Evolutionary conservation across 2,329 filamentous ascomycete genomes (phyloP).

Genomic region (Hypoxylon sp.): DNA sequence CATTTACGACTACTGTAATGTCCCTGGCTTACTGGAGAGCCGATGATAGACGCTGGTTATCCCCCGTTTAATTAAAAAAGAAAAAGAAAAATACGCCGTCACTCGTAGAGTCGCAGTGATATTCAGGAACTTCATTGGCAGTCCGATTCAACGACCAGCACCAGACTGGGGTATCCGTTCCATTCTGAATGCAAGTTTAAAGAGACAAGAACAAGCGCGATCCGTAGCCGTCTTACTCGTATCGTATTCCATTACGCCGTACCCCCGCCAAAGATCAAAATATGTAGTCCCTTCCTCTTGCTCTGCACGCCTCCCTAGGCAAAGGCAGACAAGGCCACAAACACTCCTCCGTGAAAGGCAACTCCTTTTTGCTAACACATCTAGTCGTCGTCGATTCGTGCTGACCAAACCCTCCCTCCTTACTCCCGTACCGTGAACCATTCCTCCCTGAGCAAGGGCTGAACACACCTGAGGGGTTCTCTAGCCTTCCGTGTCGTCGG

Average conservation of each 20-base stretch:
- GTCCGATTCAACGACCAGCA: conserved; percentile 35
- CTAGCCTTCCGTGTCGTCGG: conserved; percentile 2
- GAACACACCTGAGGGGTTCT: conserved; percentile 1
- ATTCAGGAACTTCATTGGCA: conserved; percentile 9
- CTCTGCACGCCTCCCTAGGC: conserved; percentile 13
- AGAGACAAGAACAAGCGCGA: conserved; percentile 30
- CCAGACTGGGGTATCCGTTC: conserved; percentile 36
- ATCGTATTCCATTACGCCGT: conserved; percentile 38
- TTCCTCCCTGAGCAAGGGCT: conserved; percentile 10
- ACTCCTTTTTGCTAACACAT: conserved; percentile 20
- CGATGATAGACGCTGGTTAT: background rate
- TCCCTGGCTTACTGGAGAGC: background rate
- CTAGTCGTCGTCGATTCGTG: conserved; percentile 21
- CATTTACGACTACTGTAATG: background rate
- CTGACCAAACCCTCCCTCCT: background rate
- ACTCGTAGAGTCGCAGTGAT: conserved; percentile 5
- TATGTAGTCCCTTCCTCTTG: conserved; percentile 28
- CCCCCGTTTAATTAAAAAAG: no score
- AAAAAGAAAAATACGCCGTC: background rate
- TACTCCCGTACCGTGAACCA: conserved; percentile 5
- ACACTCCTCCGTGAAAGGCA: conserved; percentile 12
- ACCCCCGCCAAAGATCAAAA: conserved; percentile 33
- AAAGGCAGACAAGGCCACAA: conserved; percentile 18
- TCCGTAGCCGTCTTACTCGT: conserved; percentile 29
- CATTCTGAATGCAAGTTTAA: conserved; percentile 29